Evolutionary conservation across 2,329 filamentous ascomycete species (phyloP).

Genomic region (Coniochaeta sp.): DNA sequence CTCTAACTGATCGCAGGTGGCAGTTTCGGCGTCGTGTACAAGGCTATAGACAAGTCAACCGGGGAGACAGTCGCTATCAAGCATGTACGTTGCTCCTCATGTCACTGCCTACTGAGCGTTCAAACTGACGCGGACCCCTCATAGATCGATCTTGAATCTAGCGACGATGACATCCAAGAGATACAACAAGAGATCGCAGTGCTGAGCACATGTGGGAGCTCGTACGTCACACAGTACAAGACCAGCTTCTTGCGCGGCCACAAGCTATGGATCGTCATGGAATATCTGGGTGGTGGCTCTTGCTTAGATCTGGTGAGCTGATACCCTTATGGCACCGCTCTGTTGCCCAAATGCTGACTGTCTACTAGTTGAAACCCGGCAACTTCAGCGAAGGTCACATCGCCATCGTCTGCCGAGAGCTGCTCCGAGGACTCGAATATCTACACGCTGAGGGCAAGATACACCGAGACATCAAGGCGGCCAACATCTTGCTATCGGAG

Average conservation of each 20-base stretch:
- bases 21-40: constrained; percentile 95
- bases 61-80: constrained; percentile 96
- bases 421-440: constrained; percentile 86
- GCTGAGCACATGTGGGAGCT: constrained; percentile 88
- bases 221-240: constrained; percentile 93
- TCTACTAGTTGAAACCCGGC: constrained; percentile 77
- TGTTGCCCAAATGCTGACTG: constrained; percentile 14
- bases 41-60: constrained; percentile 84
- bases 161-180: constrained; percentile 95
- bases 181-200: constrained; percentile 97
- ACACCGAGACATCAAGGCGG: constrained; percentile 93
- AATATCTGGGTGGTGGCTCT: constrained; percentile 90
- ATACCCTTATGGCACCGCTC: not conserved
- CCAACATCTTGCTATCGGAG: constrained; percentile 89
- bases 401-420: constrained; percentile 86
- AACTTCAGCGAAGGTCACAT: constrained; percentile 85
- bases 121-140: not conserved
- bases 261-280: constrained; percentile 99
- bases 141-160: constrained; percentile 97
- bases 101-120: not conserved
- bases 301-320: constrained; percentile 77
- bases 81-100: constrained; percentile 56
- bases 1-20: constrained; percentile 51
- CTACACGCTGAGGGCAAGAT: constrained; percentile 92
- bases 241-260: constrained; percentile 92